Base-by-base conservation (phyloP, 2,329 filamentous ascomycete species). In the Hypoxylon sp. region DNA sequence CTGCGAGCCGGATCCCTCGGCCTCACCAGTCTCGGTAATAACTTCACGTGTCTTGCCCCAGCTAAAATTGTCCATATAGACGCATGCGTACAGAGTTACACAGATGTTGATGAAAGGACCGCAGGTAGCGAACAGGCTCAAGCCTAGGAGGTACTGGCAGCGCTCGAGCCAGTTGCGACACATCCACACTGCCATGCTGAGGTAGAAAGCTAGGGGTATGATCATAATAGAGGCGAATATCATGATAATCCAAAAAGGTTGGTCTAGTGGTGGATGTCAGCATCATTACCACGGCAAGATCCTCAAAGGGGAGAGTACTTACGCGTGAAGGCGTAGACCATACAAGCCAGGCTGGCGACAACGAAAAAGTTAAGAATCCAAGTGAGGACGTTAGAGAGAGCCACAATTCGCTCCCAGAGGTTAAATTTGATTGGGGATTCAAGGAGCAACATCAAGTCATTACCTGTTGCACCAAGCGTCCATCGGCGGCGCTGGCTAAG, bases 361-460 rank as follows among this genome's bases (percentile, higher is more conserved):
- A 82, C 81, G 62, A 83, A 83, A 0, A 81, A 79, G 1, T 80
- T 81, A 25, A 83, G 81, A 46, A 75, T 76, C 81, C 81, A 84
- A 0, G 81, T 83, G 14, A 83, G 61, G 29, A 83, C 79, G 1
- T 82, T 83, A 27, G 81, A 69, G 23, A 84, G 77, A n/a, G 83
- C 81, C 9, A 82, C 74, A 45, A 83, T 61, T 32, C 81, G 81
- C 59, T 83, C 80, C 23, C 84, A 72, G 6, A 81, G 72, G 70
- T 84, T 82, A 19, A 84, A 78, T 48, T 76, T 71, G 8, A 79
- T 77, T 48, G 80, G 81, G 0, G 81, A 79, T 1, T 78, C 78
- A 56, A 81, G 79, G n/a, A 83, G 77, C 75, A 84, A 80, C 71
- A 83, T 79, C 25, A 84, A 79, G 70, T 85, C 82, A 67, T 84